Percentiles rank a stretch among this genome's conserved stretches.
Evolutionary conservation across 176 grass and related monocot species (phyloP).

Genomic region (Zizania latifolia): DNA sequence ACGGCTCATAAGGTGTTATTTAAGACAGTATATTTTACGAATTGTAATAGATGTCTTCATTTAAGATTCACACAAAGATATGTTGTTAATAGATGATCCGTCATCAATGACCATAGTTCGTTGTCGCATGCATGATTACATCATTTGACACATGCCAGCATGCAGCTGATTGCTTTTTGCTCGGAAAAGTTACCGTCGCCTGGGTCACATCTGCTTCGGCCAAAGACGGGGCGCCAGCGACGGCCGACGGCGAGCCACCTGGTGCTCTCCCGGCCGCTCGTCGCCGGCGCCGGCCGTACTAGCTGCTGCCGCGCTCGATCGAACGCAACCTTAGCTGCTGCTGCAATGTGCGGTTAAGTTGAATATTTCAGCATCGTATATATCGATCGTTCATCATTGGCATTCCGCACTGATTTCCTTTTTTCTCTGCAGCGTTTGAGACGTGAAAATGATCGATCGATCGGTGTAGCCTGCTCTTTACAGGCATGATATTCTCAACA

Average conservation of each 20-base stretch:
- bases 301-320: not conserved
- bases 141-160: not conserved
- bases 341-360: no score
- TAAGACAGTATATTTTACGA: no score
- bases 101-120: no score
- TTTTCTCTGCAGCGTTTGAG: not conserved
- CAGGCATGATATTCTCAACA: not conserved
- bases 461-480: not conserved
- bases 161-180: slow-evolving; percentile 8
- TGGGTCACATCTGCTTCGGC: not conserved
- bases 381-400: slow-evolving; percentile 3
- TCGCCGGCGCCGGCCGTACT: not conserved
- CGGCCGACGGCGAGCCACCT: slow-evolving; percentile 10
- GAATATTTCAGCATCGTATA: no score
- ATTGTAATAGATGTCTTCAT: no score
- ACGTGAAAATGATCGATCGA: not conserved
- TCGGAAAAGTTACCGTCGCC: not conserved
- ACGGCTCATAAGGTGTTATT: no score
- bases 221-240: no score
- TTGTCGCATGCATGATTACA: slow-evolving; percentile 37
- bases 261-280: slow-evolving; percentile 22
- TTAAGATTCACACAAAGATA: no score
- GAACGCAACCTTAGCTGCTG: not conserved
- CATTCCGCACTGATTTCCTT: not conserved
- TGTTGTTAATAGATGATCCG: no score